Conservation (phyloP, 352 stramenopile species). For the Globisporangium lucens region DNA sequence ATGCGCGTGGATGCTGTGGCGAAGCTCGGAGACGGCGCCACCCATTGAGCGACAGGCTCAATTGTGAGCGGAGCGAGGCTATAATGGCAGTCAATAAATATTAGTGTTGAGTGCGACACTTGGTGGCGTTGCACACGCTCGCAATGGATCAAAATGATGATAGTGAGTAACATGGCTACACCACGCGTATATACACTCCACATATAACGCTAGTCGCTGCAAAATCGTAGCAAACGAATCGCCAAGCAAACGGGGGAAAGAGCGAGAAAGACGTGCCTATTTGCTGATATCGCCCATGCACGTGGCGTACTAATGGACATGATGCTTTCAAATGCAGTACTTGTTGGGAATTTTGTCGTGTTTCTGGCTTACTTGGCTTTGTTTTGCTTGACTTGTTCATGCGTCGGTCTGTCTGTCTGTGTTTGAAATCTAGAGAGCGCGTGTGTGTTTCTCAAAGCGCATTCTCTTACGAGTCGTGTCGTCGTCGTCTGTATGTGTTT, state of each 20-base stretch:
- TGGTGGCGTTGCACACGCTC: not conserved
- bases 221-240: not conserved
- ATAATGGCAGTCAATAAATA: not conserved
- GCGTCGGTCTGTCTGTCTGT: not conserved
- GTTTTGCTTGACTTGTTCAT: not conserved
- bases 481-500: not conserved
- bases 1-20: slow-evolving; percentile 61
- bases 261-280: not conserved
- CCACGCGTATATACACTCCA: not conserved
- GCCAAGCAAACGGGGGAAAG: not conserved
- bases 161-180: not conserved
- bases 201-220: not conserved
- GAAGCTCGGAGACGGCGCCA: slow-evolving; percentile 63
- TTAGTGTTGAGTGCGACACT: not conserved
- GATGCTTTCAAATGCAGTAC: not conserved
- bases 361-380: not conserved
- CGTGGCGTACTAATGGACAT: too few relatives aligned
- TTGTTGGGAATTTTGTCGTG: not conserved
- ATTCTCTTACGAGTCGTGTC: not conserved
- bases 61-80: not conserved
- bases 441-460: not conserved
- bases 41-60: slow-evolving; percentile 33
- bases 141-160: too few relatives aligned
- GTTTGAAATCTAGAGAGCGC: not conserved
- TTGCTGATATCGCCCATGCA: too few relatives aligned